Percentiles rank a stretch among this genome's conserved stretches.
Evolutionary conservation across 805 yeast species (phyloP).

Genomic region (Candida odintsovae): DNA sequence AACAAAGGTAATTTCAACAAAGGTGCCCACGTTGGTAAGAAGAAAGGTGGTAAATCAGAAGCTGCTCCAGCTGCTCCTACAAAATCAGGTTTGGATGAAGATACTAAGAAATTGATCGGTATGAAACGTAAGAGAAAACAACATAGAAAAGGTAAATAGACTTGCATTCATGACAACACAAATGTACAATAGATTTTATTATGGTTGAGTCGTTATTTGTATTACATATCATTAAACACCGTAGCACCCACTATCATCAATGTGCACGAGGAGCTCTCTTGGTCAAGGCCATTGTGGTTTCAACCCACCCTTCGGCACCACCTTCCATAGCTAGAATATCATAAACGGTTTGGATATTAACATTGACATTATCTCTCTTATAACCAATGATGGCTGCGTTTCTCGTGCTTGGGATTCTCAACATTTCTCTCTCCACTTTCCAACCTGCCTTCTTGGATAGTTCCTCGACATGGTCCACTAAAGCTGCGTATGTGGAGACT

Average conservation of each 20-base stretch:
- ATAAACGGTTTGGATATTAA: constrained; percentile 33
- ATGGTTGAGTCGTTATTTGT: neutral
- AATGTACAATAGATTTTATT: neutral
- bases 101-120: constrained; percentile 59
- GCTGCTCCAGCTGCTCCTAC: constrained; percentile 11
- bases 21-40: constrained; percentile 25
- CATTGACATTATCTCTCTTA: constrained; percentile 28
- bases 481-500: constrained; percentile 72
- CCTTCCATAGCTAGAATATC: constrained; percentile 73
- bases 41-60: constrained; percentile 3
- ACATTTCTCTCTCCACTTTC: constrained; percentile 78
- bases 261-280: constrained; percentile 70
- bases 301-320: constrained; percentile 90
- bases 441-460: constrained; percentile 70
- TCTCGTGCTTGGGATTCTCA: constrained; percentile 90
- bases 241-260: constrained; percentile 22
- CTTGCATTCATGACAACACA: neutral
- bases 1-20: constrained; percentile 42
- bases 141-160: constrained; percentile 29
- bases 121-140: constrained; percentile 63
- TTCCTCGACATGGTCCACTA: constrained; percentile 79
- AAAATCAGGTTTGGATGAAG: constrained; percentile 41
- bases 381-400: constrained; percentile 85
- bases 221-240: neutral
- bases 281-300: constrained; percentile 66